These are phyloP conservation scores for Candolleomyces eurysporus DNA, from an alignment of 768 basidiomycete genomes.

Conservation along the genomic window DNA sequence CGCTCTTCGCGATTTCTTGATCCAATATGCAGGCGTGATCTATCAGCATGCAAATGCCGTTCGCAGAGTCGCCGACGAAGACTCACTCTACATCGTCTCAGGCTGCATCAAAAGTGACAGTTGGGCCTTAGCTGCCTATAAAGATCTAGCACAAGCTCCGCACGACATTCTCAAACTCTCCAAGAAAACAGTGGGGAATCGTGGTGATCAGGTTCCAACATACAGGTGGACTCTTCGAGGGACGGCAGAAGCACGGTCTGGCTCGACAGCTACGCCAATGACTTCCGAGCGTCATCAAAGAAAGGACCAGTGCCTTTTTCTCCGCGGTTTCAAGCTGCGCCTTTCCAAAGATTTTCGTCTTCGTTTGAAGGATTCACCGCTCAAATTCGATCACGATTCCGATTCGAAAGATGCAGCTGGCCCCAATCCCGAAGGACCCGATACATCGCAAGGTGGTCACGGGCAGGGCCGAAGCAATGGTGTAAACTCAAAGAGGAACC, in stretches of 20 bases:
- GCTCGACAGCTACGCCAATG: no score
- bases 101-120: background rate
- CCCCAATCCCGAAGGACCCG: no score
- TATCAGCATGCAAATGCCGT: background rate
- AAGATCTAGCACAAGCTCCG: background rate
- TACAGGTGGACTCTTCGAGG: background rate
- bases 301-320: background rate
- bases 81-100: background rate
- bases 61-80: background rate
- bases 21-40: background rate
- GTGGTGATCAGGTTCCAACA: background rate
- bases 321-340: background rate
- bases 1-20: background rate
- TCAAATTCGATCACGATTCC: no score
- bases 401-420: no score
- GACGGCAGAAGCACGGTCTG: background rate
- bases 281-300: background rate
- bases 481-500: no score
- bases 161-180: background rate
- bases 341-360: background rate
- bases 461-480: no score
- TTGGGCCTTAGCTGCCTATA: background rate
- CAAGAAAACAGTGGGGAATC: background rate
- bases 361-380: no score
- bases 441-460: no score